Percentiles rank a stretch among this genome's conserved stretches.
These are phyloP conservation scores for Simmondsia chinensis DNA, from an alignment of 148 eudicot genomes.

Conservation along the genomic window DNA sequence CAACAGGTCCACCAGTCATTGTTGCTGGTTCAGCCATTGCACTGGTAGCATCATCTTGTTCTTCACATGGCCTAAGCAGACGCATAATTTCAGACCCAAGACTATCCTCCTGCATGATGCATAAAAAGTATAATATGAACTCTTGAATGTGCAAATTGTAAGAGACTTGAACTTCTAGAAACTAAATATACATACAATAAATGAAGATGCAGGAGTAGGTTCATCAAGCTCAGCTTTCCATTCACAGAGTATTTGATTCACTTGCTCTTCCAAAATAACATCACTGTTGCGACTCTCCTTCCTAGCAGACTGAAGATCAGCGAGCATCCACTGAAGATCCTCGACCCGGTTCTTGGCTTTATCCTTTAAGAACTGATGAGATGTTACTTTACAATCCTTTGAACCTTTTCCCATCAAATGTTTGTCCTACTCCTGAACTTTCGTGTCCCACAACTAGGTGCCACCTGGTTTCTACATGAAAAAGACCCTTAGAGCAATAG, in stretches of 20 bases:
- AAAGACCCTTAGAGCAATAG: no score
- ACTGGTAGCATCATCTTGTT: conserved; percentile 43
- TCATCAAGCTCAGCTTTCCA: conserved; percentile 43
- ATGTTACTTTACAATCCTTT: conserved; percentile 22
- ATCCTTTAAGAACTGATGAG: conserved; percentile 33
- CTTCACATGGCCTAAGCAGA: conserved; percentile 17
- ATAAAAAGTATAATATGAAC: no score
- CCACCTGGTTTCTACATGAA: no score
- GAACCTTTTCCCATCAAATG: conserved; percentile 31
- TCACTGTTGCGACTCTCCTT: conserved; percentile 30
- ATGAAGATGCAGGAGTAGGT: conserved; percentile 33
- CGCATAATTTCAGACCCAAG: conserved; percentile 26
- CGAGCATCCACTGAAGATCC: conserved; percentile 27
- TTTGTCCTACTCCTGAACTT: no score
- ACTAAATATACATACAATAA: conserved; percentile 14
- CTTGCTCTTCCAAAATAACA: conserved; percentile 30
- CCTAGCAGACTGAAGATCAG: conserved; percentile 29
- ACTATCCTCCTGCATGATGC: conserved; percentile 28
- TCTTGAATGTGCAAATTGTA: no score
- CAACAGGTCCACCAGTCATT: conserved; percentile 10
- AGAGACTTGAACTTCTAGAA: no score
- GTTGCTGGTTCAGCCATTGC: conserved; percentile 14
- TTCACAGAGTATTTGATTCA: conserved; percentile 27
- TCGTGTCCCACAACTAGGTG: no score
- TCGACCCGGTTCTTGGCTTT: conserved; percentile 34